Evolutionary conservation across 2,329 filamentous ascomycete genomes (phyloP), one percentile per base, ranked within the genome.

Genomic region (Acrocalymma vagum): DNA sequence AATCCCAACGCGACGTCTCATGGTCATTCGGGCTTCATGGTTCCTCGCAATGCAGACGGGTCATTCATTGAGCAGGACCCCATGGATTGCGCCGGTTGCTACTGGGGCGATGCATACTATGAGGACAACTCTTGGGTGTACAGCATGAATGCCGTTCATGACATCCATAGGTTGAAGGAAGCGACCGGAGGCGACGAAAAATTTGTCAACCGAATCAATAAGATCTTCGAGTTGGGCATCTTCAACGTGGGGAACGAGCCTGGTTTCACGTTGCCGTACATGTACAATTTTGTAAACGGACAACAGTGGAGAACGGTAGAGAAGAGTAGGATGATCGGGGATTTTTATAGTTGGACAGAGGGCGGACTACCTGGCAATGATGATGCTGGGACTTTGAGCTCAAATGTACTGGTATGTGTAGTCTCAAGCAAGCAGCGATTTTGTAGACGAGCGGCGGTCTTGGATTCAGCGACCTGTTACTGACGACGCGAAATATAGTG

Each of bases 371-470:
- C 86, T 0, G 86, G 86, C 0, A 88, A 89, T 64, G 83, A 79
- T 29, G 86, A 89, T 62, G 84, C 84, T 2, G 86, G 86, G 6
- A 83, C 86, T 10, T 88, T 89, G 85, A 84, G 89, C 60, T 83
- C 79, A 6, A 88, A 85, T 81, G 82, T 69, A 3, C 33, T 68
- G 15, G 62, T 60, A 39, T 51, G 55, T 54, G n/a, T 9, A 29
- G 8, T 17, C 16, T 17, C 6, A 16, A 25, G 13, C 21, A 16
- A 15, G 16, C 8, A 6, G 14, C 9, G 9, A n/a, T 39, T 27
- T 9, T 18, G 9, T 11, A 3, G 15, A 17, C 15, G n/a, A n/a
- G n/a, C n/a, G n/a, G n/a, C n/a, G n/a, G n/a, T n/a, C n/a, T n/a
- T n/a, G n/a, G n/a, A n/a, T n/a, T n/a, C n/a, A 14, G 6, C 14